Percentiles rank a stretch among this genome's conserved stretches.
These are phyloP conservation scores for Metschnikowia shivogae DNA, from an alignment of 805 yeast genomes.

Conservation along the genomic window DNA sequence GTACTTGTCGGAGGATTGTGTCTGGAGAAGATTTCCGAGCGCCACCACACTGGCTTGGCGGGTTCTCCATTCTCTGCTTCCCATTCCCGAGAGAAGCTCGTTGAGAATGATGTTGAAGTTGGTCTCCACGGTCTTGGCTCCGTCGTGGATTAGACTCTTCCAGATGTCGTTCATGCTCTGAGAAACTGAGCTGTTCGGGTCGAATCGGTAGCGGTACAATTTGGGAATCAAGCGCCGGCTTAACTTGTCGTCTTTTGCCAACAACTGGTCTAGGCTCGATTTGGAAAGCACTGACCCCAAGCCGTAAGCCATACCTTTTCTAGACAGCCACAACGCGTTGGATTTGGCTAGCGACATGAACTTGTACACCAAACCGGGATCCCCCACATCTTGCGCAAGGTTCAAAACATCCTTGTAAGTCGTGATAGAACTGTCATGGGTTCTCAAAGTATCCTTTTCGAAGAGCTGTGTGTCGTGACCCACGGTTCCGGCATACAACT, in stretches of 20 bases:
- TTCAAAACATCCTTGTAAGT: constrained; percentile 87
- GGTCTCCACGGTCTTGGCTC: constrained; percentile 48
- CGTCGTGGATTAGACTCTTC: constrained; percentile 62
- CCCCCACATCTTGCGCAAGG: constrained; percentile 92
- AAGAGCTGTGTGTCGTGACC: constrained; percentile 79
- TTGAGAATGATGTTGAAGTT: constrained; percentile 57
- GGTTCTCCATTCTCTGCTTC: constrained; percentile 86
- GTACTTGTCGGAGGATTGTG: constrained; percentile 51
- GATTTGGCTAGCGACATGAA: constrained; percentile 89
- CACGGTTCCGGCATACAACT: constrained; percentile 59
- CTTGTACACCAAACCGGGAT: constrained; percentile 88
- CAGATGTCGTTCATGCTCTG: constrained; percentile 87
- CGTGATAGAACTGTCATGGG: constrained; percentile 81
- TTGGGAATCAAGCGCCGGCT: constrained; percentile 71
- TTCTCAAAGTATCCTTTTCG: constrained; percentile 74
- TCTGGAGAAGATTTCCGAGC: constrained; percentile 61
- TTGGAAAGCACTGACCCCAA: constrained; percentile 80
- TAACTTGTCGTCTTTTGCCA: constrained; percentile 50
- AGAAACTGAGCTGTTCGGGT: constrained; percentile 73
- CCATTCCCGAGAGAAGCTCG: constrained; percentile 66
- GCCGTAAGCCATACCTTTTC: constrained; percentile 94
- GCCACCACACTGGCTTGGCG: constrained; percentile 84
- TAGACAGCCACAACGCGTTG: constrained; percentile 85
- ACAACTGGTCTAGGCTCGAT: constrained; percentile 61
- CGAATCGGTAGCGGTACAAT: constrained; percentile 77